Evolutionary conservation across 257 asterid genomes (phyloP).

Genomic region (Solanum corneliomulleri): DNA sequence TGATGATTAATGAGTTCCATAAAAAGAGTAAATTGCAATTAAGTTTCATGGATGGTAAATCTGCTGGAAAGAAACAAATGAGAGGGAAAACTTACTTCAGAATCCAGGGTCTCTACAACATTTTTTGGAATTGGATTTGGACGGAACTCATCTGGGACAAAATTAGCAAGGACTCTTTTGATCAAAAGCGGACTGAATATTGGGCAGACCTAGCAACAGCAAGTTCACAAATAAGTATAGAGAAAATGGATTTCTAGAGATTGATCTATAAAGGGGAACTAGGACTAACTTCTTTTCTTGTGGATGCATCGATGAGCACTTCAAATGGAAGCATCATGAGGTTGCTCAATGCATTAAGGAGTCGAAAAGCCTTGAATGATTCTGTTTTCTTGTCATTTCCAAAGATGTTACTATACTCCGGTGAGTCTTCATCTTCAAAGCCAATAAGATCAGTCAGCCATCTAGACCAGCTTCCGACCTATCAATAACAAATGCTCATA

Average conservation of each 20-base stretch:
- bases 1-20: background rate
- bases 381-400: conserved; percentile 20
- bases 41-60: background rate
- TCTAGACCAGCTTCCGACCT: conserved; percentile 87
- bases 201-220: conserved; percentile 58
- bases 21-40: background rate
- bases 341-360: conserved; percentile 71
- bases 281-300: conserved; percentile 63
- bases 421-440: conserved; percentile 46
- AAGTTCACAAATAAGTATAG: background rate
- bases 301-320: conserved; percentile 57
- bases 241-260: background rate
- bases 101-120: conserved; percentile 45
- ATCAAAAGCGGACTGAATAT: conserved; percentile 58
- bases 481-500: background rate
- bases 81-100: conserved; percentile 41
- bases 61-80: background rate
- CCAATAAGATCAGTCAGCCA: conserved; percentile 80
- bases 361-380: conserved; percentile 60
- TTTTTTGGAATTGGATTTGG: conserved; percentile 64
- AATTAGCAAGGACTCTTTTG: conserved; percentile 52
- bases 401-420: conserved; percentile 11
- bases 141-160: conserved; percentile 83
- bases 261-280: background rate
- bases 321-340: conserved; percentile 90